Conservation (phyloP, 1,284 basidiomycete genomes). For the Microbotryomycetes sp. region DNA sequence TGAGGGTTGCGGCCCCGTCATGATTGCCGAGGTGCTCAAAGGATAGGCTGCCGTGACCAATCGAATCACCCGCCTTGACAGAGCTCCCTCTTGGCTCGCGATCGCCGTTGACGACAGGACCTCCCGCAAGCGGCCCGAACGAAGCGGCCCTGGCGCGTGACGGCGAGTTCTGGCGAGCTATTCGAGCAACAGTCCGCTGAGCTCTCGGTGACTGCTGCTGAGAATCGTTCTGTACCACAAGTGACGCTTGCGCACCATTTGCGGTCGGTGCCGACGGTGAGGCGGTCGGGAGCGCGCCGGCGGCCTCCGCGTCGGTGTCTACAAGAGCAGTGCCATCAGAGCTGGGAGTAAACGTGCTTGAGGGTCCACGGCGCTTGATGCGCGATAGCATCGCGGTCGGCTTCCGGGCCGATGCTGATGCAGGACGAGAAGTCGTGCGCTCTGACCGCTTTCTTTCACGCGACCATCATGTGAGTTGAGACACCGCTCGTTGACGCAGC, state of each 20-base stretch:
- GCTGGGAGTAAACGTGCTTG: background rate
- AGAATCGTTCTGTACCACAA: no score
- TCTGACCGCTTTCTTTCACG: no score
- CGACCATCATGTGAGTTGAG: background rate
- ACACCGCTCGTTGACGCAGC: background rate
- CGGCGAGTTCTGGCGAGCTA: background rate
- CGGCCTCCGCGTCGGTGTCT: background rate
- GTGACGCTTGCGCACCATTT: no score
- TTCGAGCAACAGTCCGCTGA: background rate
- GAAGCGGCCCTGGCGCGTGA: background rate
- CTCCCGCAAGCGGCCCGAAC: background rate
- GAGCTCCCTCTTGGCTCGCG: background rate
- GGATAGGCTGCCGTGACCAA: slow-evolving; percentile 20
- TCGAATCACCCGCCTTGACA: background rate
- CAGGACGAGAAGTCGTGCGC: no score
- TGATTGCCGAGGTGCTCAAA: slow-evolving; percentile 23
- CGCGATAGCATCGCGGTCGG: slow-evolving; percentile 21
- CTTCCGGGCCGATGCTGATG: no score
- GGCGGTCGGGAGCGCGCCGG: no score
- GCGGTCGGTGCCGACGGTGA: no score
- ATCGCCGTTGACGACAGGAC: background rate
- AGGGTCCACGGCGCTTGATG: slow-evolving; percentile 13
- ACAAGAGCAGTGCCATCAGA: background rate
- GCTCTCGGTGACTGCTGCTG: background rate
- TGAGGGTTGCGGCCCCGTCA: background rate